Percentiles rank a stretch among this genome's conserved stretches.
Conservation (phyloP, 1,139 yeast species). For the Suhomyces choctaworum region DNA sequence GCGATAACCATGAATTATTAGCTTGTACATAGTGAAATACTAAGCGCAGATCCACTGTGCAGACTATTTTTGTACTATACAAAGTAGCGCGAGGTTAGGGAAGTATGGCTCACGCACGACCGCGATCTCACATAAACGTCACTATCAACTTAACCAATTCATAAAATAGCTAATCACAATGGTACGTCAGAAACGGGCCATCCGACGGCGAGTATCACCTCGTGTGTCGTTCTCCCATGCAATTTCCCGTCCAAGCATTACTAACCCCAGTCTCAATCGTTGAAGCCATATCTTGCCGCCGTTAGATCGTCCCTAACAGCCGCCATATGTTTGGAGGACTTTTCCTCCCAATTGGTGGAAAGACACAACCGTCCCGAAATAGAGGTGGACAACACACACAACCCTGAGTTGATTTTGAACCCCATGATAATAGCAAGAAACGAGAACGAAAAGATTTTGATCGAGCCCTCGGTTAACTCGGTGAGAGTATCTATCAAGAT, state of each 20-base stretch:
- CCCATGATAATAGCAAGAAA: conserved; percentile 92
- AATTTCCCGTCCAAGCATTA: not conserved
- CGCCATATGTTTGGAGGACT: conserved; percentile 91
- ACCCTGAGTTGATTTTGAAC: conserved; percentile 81
- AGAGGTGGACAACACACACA: conserved; percentile 64
- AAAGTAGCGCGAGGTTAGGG: too few relatives aligned
- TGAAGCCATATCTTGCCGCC: conserved; percentile 91
- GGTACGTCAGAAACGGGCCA: conserved; percentile 1
- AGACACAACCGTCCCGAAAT: conserved; percentile 97
- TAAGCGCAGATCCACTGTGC: too few relatives aligned
- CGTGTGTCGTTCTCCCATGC: too few relatives aligned
- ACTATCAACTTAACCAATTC: not conserved
- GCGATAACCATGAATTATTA: conserved; percentile 9
- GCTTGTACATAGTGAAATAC: too few relatives aligned
- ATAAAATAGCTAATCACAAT: not conserved
- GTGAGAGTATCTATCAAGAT: conserved; percentile 86
- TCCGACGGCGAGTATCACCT: too few relatives aligned
- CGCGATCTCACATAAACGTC: conserved; percentile 1
- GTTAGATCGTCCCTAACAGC: conserved; percentile 94
- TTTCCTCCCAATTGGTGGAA: conserved; percentile 92
- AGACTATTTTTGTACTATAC: too few relatives aligned
- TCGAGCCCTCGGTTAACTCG: conserved; percentile 92
- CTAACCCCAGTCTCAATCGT: conserved; percentile 71
- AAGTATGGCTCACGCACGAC: too few relatives aligned
- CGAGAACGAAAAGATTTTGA: conserved; percentile 87